Conservation (phyloP, 225 moss, liverwort and hornwort species). For the Asterella californica region DNA sequence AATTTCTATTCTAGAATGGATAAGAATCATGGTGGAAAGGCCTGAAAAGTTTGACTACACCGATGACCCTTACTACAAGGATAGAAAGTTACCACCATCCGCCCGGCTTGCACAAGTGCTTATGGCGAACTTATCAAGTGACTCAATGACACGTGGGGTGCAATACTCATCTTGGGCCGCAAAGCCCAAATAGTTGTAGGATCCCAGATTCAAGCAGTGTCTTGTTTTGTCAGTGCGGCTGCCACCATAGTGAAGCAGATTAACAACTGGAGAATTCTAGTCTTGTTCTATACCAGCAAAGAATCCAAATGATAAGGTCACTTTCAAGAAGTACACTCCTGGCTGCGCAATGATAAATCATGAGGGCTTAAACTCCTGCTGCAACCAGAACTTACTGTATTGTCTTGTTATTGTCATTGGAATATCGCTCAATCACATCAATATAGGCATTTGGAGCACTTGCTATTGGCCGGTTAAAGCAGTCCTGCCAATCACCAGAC, state of each 20-base stretch:
- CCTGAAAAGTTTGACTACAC: neutral
- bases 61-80: no score
- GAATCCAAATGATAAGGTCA: neutral
- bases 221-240: constrained; percentile 59
- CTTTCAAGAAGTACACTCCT: neutral
- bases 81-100: constrained; percentile 58
- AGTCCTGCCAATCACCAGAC: constrained; percentile 53
- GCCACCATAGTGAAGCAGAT: constrained; percentile 22
- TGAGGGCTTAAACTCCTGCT: neutral
- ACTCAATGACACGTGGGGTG: constrained; percentile 69
- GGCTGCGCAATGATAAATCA: neutral
- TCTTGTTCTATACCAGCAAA: neutral
- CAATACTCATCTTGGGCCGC: constrained; percentile 92
- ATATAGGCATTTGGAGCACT: constrained; percentile 87
- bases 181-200: constrained; percentile 97
- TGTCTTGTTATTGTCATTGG: constrained; percentile 71
- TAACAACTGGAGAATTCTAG: neutral
- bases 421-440: constrained; percentile 75
- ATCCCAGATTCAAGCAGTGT: constrained; percentile 85
- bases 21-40: neutral
- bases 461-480: constrained; percentile 87
- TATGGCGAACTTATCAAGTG: constrained; percentile 61
- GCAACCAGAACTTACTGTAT: constrained; percentile 53
- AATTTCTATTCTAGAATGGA: neutral
- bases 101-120: constrained; percentile 80